Conservation (phyloP, 2,329 filamentous ascomycete species). For the Xylaria sp. region DNA sequence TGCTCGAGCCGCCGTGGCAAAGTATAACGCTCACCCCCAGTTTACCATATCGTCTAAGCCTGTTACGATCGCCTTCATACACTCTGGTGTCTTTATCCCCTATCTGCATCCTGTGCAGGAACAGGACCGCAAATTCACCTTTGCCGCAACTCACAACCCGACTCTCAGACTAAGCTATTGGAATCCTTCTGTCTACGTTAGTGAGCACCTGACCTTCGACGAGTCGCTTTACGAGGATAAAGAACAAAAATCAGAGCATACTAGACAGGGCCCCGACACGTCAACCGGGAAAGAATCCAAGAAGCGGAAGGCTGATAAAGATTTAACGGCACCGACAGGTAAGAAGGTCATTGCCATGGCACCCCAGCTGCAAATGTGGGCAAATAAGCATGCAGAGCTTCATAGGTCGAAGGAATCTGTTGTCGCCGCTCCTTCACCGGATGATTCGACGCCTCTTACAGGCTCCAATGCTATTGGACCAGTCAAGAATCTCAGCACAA, state of each 20-base stretch:
- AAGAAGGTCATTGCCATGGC: conserved; percentile 66
- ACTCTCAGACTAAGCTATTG: conserved; percentile 78
- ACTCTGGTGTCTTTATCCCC: conserved; percentile 86
- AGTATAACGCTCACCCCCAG: conserved; percentile 76
- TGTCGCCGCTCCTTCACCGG: conserved; percentile 49
- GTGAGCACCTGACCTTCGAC: conserved; percentile 68
- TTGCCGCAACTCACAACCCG: conserved; percentile 76
- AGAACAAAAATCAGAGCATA: conserved; percentile 53
- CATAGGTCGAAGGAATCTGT: conserved; percentile 61
- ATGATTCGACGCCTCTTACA: conserved; percentile 47
- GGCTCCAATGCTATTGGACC: conserved; percentile 44
- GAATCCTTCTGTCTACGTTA: conserved; percentile 78
- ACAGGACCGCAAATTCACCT: conserved; percentile 72
- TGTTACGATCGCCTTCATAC: conserved; percentile 78
- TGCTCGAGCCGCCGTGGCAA: conserved; percentile 77
- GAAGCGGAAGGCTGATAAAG: conserved; percentile 62
- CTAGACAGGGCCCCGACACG: conserved; percentile 51
- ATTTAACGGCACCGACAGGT: conserved; percentile 49
- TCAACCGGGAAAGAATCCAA: conserved; percentile 49
- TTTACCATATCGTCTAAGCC: conserved; percentile 82
- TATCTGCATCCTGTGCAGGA: conserved; percentile 68
- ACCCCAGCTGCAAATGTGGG: conserved; percentile 78
- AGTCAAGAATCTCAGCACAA: conserved; percentile 29
- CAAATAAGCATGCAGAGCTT: conserved; percentile 74
- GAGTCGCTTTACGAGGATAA: conserved; percentile 57